Conservation (phyloP, 2,329 filamentous ascomycete species). For the Talaromyces islandicus region DNA sequence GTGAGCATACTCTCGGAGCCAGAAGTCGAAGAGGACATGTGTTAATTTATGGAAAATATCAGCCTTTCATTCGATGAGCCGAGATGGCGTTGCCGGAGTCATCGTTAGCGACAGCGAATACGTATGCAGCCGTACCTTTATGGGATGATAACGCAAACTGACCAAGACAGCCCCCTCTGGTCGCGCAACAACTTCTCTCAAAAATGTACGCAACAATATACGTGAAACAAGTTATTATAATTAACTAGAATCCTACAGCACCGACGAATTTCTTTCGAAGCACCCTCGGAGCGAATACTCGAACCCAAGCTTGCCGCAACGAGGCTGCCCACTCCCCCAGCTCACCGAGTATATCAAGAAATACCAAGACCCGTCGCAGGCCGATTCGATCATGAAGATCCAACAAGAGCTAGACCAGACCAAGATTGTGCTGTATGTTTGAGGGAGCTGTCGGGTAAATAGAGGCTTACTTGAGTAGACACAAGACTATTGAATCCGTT, state of each 20-base stretch:
- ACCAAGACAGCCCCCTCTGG: slow-evolving; percentile 8
- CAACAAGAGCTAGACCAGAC: slow-evolving; percentile 96
- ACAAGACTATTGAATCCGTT: slow-evolving; percentile 72
- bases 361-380: slow-evolving; percentile 83
- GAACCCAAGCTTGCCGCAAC: slow-evolving; percentile 42
- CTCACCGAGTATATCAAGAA: slow-evolving; percentile 72
- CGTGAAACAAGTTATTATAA: neutral
- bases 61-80: slow-evolving; percentile 69
- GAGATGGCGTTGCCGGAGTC: slow-evolving; percentile 66
- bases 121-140: slow-evolving; percentile 10
- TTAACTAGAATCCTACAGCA: slow-evolving; percentile 1
- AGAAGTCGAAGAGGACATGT: neutral
- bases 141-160: neutral
- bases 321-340: slow-evolving; percentile 58
- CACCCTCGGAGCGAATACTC: slow-evolving; percentile 67
- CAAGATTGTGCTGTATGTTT: slow-evolving; percentile 68
- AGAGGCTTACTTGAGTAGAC: slow-evolving; percentile 28
- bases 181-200: slow-evolving; percentile 74
- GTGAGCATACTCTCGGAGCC: neutral
- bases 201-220: slow-evolving; percentile 43
- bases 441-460: neutral
- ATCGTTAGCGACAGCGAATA: slow-evolving; percentile 74
- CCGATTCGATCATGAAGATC: slow-evolving; percentile 90
- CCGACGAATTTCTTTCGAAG: slow-evolving; percentile 78
- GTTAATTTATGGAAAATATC: neutral